phyloP scores from a whole-genome alignment of 257 asterid genomes.

The Petrea volubilis region DNA sequence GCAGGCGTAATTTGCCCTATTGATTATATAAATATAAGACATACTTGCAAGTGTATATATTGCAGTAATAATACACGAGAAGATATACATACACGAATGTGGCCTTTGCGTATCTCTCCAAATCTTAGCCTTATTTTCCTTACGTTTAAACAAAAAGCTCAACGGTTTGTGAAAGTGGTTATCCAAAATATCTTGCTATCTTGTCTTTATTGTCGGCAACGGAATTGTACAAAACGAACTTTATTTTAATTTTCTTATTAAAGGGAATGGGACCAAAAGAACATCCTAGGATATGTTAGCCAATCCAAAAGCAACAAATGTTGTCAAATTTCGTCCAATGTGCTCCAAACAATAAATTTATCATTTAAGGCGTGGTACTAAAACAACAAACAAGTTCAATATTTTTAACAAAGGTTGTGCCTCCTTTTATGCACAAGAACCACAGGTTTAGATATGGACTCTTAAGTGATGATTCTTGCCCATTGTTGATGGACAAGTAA shows the following conservation, averaged over 20 bases:
- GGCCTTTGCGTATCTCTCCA: no score
- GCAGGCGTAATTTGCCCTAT: no score
- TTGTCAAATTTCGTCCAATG: neutral
- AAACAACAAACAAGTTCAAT: neutral
- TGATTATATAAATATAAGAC: no score
- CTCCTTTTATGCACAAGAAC: neutral
- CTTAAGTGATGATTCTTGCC: no score
- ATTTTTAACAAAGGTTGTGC: neutral
- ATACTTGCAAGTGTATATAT: no score
- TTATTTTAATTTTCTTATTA: neutral
- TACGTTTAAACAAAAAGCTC: no score
- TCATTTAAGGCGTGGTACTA: neutral
- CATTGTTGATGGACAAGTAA: neutral
- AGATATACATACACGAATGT: no score
- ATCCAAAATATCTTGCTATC: no score
- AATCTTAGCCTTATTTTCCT: no score
- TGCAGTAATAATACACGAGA: no score
- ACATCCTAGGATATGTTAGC: neutral
- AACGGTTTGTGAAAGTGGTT: no score
- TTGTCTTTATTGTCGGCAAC: neutral
- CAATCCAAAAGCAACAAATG: constrained; percentile 6
- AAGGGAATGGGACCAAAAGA: neutral
- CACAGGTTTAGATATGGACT: no score
- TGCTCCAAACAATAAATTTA: neutral
- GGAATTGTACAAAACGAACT: neutral